phyloP scores from a whole-genome alignment of 1,284 basidiomycete species.

The Schizophyllum amplum region DNA sequence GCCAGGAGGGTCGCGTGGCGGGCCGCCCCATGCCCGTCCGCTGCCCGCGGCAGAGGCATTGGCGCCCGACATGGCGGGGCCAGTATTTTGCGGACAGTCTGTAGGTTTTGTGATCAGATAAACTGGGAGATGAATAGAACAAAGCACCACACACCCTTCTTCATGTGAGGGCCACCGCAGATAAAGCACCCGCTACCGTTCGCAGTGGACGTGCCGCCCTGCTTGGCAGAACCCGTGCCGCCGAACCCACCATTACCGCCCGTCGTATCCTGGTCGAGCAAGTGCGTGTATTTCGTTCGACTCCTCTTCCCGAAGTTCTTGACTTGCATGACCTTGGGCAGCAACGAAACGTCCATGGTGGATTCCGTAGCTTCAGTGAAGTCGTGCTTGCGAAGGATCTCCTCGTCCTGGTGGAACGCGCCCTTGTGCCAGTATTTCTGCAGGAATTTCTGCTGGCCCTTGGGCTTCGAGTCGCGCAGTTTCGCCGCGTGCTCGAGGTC shows the following conservation, averaged over 20 bases:
- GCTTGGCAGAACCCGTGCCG: slow-evolving; percentile 45
- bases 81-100: slow-evolving; percentile 74
- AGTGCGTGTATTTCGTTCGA: slow-evolving; percentile 92
- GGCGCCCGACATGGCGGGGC: slow-evolving; percentile 38
- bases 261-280: slow-evolving; percentile 92
- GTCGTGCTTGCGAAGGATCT: slow-evolving; percentile 80
- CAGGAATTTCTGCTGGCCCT: slow-evolving; percentile 86
- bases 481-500: slow-evolving; percentile 83
- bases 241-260: slow-evolving; percentile 57
- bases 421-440: slow-evolving; percentile 99
- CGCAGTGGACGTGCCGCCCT: slow-evolving; percentile 47
- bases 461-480: slow-evolving; percentile 74
- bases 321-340: slow-evolving; percentile 97
- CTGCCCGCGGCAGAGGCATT: slow-evolving; percentile 36
- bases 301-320: slow-evolving; percentile 92
- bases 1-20: slow-evolving; percentile 18
- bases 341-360: slow-evolving; percentile 74
- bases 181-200: slow-evolving; percentile 76
- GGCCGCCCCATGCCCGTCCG: slow-evolving; percentile 28
- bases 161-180: slow-evolving; percentile 86
- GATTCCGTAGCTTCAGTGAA: slow-evolving; percentile 85
- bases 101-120: not conserved
- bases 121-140: not conserved
- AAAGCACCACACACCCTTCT: slow-evolving; percentile 54
- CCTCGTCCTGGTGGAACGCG: slow-evolving; percentile 95